Base-by-base conservation (phyloP, 495 filamentous ascomycete species). In the Penicillium riverlandense region DNA sequence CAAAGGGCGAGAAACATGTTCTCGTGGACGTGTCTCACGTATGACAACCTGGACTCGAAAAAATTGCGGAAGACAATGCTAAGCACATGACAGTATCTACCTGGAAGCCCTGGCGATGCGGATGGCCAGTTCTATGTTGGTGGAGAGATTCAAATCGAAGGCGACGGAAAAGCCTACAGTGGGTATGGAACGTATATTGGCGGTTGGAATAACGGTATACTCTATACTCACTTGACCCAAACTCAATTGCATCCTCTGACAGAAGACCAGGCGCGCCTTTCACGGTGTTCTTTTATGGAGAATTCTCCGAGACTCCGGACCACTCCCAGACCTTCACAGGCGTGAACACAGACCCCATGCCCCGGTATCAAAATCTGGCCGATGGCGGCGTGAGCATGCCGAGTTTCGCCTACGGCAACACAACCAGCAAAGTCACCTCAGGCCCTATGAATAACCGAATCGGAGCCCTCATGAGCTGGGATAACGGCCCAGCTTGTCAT, bases 1-100 rank as follows among this genome's bases (percentile, higher is more conserved):
- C 78, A 0, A 41, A 58, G 6, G 63, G 61, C 0, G 61, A 59
- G 41, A 65, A 67, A 12, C 73, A 76, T 48, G 55, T 85, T 35
- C 55, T 85, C 11, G 69, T 85, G 13, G 81, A 85, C 57, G 68
- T 85, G 6, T 83, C 79, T 8, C 82, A 85, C 57, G 75, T 84
- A 57, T 16, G 59, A 31, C 12, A 4, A 33, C 31, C 30, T 11
- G 10, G 8, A 16, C 14, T 7, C 10, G 11, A 16, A 22, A 2
- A 40, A 5, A 10, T 30, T 30, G 4, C 4, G 8, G 5, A 35
- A 29, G 8, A 31, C 30, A 31, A n/a, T 30, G 1, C 4, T 22
- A 35, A 22, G 22, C 22, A 6, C 0, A 22, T 22, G 4, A 6
- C 37, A 63, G 61, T 68, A 61, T 36, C 67, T 86, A 13, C 74